Evolutionary conservation across 2,329 filamentous ascomycete genomes (phyloP).

Genomic region (Neurospora crassa): DNA sequence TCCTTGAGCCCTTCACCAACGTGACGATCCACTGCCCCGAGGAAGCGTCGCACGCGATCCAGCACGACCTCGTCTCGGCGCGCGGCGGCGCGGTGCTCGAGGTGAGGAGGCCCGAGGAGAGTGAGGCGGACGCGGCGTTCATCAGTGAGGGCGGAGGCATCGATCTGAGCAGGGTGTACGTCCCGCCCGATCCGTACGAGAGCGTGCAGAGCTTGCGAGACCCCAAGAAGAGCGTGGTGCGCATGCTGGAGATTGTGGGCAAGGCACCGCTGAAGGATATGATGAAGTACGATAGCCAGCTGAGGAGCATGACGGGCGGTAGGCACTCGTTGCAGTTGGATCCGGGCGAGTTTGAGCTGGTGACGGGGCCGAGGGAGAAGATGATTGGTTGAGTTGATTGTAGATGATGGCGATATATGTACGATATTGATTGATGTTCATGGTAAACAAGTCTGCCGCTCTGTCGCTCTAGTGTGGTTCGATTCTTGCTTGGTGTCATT

Average conservation of each 20-base stretch:
- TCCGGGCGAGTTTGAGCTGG: constrained; percentile 46
- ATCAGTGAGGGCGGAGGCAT: constrained; percentile 33
- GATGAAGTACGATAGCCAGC: constrained; percentile 84
- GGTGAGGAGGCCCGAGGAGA: constrained; percentile 44
- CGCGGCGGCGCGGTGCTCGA: constrained; percentile 69
- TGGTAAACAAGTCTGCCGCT: neutral
- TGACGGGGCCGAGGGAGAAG: constrained; percentile 46
- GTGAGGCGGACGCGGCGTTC: constrained; percentile 16
- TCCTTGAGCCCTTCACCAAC: constrained; percentile 93
- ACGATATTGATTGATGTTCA: neutral
- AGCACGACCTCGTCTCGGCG: constrained; percentile 68
- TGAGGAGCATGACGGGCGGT: constrained; percentile 81
- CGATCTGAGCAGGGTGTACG: constrained; percentile 69
- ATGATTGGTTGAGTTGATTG: constrained; percentile 17
- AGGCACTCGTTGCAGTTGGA: constrained; percentile 54
- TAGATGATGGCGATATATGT: neutral
- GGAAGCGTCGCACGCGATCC: constrained; percentile 66
- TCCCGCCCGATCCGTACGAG: constrained; percentile 75
- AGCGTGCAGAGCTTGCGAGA: constrained; percentile 46
- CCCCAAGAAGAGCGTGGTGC: constrained; percentile 35
- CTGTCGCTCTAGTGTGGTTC: neutral
- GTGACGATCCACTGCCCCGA: constrained; percentile 82
- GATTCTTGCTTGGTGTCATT: neutral
- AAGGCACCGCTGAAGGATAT: constrained; percentile 92
- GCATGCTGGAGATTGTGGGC: constrained; percentile 61